Conservation (phyloP, 2,329 filamentous ascomycete genomes). For the Diaporthe longicolla region DNA sequence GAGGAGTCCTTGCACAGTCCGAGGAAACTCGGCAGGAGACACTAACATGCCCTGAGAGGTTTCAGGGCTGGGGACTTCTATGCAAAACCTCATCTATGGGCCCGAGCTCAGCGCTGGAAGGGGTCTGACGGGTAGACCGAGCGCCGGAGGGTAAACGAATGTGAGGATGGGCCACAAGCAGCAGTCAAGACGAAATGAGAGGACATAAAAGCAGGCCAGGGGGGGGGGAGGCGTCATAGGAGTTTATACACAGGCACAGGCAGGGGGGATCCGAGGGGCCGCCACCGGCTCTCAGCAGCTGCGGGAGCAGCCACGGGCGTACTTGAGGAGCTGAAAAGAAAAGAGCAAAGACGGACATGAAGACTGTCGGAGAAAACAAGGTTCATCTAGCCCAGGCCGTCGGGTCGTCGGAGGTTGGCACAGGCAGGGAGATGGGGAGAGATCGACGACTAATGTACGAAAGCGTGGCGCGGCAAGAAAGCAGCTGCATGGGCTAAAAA, state of each 20-base stretch:
- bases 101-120: constrained; percentile 19
- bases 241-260: not conserved
- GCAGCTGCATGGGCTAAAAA: constrained; percentile 25
- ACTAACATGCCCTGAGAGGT: constrained; percentile 10
- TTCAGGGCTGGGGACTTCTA: constrained; percentile 24
- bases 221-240: not conserved
- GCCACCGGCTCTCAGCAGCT: constrained; percentile 30
- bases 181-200: not conserved
- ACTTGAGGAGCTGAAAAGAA: constrained; percentile 18
- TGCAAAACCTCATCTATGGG: constrained; percentile 16
- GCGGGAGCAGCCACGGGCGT: constrained; percentile 18
- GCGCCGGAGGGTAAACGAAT: not conserved
- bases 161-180: constrained; percentile 20
- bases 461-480: constrained; percentile 31
- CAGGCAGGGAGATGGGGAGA: constrained; percentile 1
- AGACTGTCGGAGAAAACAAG: constrained; percentile 26
- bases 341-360: constrained; percentile 3
- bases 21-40: constrained; percentile 9
- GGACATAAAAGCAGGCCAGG: not conserved
- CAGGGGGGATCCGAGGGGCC: not conserved
- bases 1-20: not conserved
- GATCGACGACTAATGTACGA: constrained; percentile 34
- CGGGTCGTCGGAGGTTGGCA: constrained; percentile 30
- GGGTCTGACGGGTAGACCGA: constrained; percentile 22
- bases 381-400: constrained; percentile 26